These are phyloP conservation scores for Dioscorea dumetorum DNA, from an alignment of 106 monocot genomes.

Conservation along the genomic window DNA sequence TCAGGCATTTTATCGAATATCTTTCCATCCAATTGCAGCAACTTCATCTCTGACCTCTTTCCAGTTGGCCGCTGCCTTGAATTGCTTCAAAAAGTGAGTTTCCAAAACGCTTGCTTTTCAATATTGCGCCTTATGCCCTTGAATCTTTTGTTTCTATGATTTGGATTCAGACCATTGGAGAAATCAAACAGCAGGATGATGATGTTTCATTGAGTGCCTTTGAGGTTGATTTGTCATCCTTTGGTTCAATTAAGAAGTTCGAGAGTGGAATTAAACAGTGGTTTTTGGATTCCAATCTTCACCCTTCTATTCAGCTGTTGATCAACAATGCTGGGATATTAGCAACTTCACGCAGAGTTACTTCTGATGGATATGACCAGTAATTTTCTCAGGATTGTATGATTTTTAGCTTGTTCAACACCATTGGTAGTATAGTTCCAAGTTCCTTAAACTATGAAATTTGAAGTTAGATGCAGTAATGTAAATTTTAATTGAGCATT, in stretches of 20 bases:
- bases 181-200: slow-evolving; percentile 43
- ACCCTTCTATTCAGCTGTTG: slow-evolving; percentile 76
- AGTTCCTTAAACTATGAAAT: too few relatives aligned
- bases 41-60: background rate
- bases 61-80: slow-evolving; percentile 56
- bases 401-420: too few relatives aligned
- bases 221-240: slow-evolving; percentile 67
- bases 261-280: slow-evolving; percentile 58
- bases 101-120: background rate
- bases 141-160: slow-evolving; percentile 1
- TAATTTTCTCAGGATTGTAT: slow-evolving; percentile 14
- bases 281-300: slow-evolving; percentile 45
- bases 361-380: slow-evolving; percentile 82
- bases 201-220: slow-evolving; percentile 44
- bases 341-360: slow-evolving; percentile 49
- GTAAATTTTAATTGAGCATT: too few relatives aligned
- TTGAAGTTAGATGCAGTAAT: too few relatives aligned
- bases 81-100: slow-evolving; percentile 37
- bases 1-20: background rate
- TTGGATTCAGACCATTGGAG: slow-evolving; percentile 50
- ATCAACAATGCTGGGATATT: slow-evolving; percentile 96
- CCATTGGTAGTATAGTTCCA: too few relatives aligned
- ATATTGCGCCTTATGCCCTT: background rate
- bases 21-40: background rate
- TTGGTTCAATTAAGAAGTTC: slow-evolving; percentile 67